These are phyloP conservation scores for Apostasia ramifera DNA, from an alignment of 106 monocot species.

Conservation along the genomic window DNA sequence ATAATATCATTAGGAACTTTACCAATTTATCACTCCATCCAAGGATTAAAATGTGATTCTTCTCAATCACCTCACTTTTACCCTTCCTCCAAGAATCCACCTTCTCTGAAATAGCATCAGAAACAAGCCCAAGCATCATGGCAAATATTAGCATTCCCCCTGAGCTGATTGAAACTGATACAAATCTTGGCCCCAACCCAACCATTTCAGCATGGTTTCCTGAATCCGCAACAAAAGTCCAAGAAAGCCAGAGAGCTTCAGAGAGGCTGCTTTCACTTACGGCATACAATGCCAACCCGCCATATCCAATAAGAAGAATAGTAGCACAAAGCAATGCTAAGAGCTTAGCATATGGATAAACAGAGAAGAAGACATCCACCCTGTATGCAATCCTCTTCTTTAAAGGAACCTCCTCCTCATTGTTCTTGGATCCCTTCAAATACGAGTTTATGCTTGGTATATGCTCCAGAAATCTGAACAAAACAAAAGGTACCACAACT, in stretches of 20 bases:
- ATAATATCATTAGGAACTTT: slow-evolving; percentile 3
- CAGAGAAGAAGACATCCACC: slow-evolving; percentile 88
- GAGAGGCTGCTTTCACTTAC: slow-evolving; percentile 49
- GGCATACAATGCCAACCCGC: slow-evolving; percentile 69
- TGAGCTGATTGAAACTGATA: slow-evolving; percentile 81
- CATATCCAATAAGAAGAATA: slow-evolving; percentile 70
- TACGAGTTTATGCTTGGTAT: slow-evolving; percentile 29
- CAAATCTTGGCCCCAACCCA: slow-evolving; percentile 64
- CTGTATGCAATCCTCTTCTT: slow-evolving; percentile 92
- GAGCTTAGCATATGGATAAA: slow-evolving; percentile 90
- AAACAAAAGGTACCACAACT: slow-evolving; percentile 41
- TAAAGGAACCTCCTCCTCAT: slow-evolving; percentile 66
- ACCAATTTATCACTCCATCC: slow-evolving; percentile 99
- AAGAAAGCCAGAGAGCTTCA: slow-evolving; percentile 88
- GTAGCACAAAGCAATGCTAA: slow-evolving; percentile 84
- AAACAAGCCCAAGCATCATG: slow-evolving; percentile 93
- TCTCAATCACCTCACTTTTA: slow-evolving; percentile 92
- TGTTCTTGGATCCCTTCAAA: slow-evolving; percentile 17
- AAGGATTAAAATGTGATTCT: slow-evolving; percentile 78
- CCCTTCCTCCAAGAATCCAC: slow-evolving; percentile 98
- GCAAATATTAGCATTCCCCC: slow-evolving; percentile 96
- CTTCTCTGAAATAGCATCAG: slow-evolving; percentile 96
- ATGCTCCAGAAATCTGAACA: slow-evolving; percentile 46
- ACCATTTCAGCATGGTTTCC: slow-evolving; percentile 83
- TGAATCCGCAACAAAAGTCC: slow-evolving; percentile 96